These are phyloP conservation scores for Aspergillus alliaceus DNA, from an alignment of 2,329 filamentous ascomycete genomes.

Conservation along the genomic window DNA sequence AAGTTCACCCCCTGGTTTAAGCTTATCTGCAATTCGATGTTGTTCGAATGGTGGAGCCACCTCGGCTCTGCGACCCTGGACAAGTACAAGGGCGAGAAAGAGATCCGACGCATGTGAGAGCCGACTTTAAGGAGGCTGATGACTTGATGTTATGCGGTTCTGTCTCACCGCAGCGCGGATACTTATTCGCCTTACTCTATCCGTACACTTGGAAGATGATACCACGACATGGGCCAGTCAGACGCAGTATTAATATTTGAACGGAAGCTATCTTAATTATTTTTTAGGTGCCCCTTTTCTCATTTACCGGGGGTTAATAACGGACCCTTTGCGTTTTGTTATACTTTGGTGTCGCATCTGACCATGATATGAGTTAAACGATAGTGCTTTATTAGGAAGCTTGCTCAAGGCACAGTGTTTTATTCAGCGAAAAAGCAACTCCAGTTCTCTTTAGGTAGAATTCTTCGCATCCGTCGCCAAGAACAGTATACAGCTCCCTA, in stretches of 20 bases:
- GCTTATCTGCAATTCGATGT: slow-evolving; percentile 95
- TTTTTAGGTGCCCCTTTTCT: background rate
- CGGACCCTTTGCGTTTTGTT: background rate
- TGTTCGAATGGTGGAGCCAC: slow-evolving; percentile 96
- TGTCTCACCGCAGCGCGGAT: background rate
- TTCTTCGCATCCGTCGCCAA: slow-evolving; percentile 37
- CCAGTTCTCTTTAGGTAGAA: background rate
- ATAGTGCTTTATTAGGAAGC: background rate
- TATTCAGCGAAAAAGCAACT: background rate
- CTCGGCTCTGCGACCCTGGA: slow-evolving; percentile 74
- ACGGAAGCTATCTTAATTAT: background rate
- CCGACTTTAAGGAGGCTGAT: background rate
- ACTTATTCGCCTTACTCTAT: background rate
- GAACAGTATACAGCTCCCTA: slow-evolving; percentile 47
- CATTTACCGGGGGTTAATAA: background rate
- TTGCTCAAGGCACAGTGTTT: background rate
- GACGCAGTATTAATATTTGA: slow-evolving; percentile 5
- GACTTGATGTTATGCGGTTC: background rate
- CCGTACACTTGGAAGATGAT: slow-evolving; percentile 3
- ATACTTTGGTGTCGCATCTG: background rate
- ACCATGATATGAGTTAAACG: background rate
- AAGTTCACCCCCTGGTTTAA: slow-evolving; percentile 99
- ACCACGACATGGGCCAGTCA: slow-evolving; percentile 10
- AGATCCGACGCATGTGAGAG: slow-evolving; percentile 78
- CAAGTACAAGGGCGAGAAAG: slow-evolving; percentile 79